Percentiles rank a stretch among this genome's conserved stretches.
Conservation (phyloP, 805 yeast species). For the Suhomyces tanzawaensis region DNA sequence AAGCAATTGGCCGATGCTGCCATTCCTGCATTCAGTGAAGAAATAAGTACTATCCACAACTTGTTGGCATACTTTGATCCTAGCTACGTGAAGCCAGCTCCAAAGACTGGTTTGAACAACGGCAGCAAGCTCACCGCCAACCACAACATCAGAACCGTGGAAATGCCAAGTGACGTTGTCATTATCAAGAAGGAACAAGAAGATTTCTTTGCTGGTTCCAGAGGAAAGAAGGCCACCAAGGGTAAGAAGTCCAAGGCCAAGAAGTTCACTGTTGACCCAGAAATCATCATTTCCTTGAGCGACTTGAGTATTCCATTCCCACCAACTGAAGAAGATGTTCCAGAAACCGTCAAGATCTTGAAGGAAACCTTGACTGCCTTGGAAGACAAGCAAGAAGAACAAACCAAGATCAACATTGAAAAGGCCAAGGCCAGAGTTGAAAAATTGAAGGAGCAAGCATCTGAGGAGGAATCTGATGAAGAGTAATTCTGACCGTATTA, state of each 20-base stretch:
- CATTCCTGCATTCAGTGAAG: conserved; percentile 78
- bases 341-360: conserved; percentile 61
- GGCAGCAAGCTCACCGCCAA: conserved; percentile 19
- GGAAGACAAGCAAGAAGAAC: conserved; percentile 72
- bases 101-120: conserved; percentile 23
- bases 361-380: conserved; percentile 69
- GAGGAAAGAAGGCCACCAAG: conserved; percentile 40
- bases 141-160: conserved; percentile 47
- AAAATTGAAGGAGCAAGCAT: conserved; percentile 54
- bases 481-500: too few species aligned
- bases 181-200: conserved; percentile 63
- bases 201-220: conserved; percentile 51
- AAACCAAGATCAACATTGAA: conserved; percentile 72
- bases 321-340: conserved; percentile 66
- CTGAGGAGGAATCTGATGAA: conserved; percentile 21
- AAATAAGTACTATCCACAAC: conserved; percentile 72
- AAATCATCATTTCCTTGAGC: conserved; percentile 70
- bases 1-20: conserved; percentile 70
- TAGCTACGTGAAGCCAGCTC: conserved; percentile 58
- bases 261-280: conserved; percentile 74
- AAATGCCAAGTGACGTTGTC: conserved; percentile 61
- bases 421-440: conserved; percentile 76
- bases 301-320: conserved; percentile 80
- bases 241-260: conserved; percentile 54
- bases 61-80: conserved; percentile 78